Evolutionary conservation across 164 flowering plant species (phyloP).

Genomic region (Umbilicus rupestris): DNA sequence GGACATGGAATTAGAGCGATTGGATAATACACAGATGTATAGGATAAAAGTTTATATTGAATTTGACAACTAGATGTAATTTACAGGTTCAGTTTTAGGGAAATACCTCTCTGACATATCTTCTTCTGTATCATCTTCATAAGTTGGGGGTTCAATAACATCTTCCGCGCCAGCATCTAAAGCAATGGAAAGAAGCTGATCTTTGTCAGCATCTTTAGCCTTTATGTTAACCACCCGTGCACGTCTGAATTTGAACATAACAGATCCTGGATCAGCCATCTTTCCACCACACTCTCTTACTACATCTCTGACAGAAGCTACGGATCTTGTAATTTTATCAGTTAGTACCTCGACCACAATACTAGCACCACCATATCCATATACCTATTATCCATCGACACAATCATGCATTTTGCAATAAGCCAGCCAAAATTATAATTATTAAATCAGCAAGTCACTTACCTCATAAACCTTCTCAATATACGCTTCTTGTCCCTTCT

Average conservation of each 20-base stretch:
- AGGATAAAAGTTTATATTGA: neutral
- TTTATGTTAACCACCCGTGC: conserved; percentile 74
- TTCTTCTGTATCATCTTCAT: conserved; percentile 73
- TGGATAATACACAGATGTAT: neutral
- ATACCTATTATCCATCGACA: conserved; percentile 36
- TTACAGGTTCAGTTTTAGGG: neutral
- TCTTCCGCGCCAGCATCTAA: conserved; percentile 96
- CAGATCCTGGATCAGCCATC: conserved; percentile 97
- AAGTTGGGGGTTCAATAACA: conserved; percentile 70
- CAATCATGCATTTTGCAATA: neutral
- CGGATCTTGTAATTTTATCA: conserved; percentile 83
- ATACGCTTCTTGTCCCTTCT: conserved; percentile 92
- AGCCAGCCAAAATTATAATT: neutral
- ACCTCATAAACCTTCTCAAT: conserved; percentile 93
- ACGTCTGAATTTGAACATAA: conserved; percentile 82
- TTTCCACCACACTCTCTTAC: conserved; percentile 90
- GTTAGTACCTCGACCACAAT: conserved; percentile 83
- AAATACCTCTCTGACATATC: conserved; percentile 60
- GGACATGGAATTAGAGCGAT: neutral
- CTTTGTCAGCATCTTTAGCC: conserved; percentile 67
- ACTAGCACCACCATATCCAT: conserved; percentile 91
- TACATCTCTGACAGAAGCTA: conserved; percentile 71
- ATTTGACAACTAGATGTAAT: neutral
- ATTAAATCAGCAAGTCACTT: neutral
- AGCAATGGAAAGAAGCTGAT: conserved; percentile 70